Percentiles rank a stretch among this genome's conserved stretches.
Conservation (phyloP, 2,329 filamentous ascomycete species). For the Pseudopithomyces maydicus region DNA sequence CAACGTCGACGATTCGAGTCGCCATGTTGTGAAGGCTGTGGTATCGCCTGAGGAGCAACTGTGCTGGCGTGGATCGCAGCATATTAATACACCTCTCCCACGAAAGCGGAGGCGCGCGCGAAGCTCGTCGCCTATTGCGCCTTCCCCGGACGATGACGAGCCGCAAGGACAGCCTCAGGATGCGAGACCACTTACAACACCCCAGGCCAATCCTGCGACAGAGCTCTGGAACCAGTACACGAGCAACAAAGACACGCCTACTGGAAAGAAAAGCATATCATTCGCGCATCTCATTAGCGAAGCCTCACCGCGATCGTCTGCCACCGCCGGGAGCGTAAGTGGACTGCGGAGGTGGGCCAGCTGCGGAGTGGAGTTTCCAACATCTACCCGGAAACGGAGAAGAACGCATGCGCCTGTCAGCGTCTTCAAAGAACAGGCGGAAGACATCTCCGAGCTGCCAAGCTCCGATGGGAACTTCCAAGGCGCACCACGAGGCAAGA, state of each 20-base stretch:
- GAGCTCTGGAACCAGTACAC: conserved; percentile 56
- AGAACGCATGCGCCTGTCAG: conserved; percentile 42
- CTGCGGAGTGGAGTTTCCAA: conserved; percentile 56
- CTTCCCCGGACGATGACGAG: conserved; percentile 49
- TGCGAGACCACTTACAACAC: conserved; percentile 43
- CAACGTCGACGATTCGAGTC: conserved; percentile 62
- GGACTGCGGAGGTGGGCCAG: conserved; percentile 57
- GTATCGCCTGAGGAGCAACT: conserved; percentile 66
- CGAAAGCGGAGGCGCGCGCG: conserved; percentile 51
- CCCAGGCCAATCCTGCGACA: conserved; percentile 52
- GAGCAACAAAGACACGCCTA: conserved; percentile 44
- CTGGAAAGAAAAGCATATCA: conserved; percentile 42
- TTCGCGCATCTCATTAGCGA: conserved; percentile 53
- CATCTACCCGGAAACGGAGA: conserved; percentile 48
- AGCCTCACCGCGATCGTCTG: conserved; percentile 51
- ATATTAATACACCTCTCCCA: conserved; percentile 47
- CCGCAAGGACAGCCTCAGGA: conserved; percentile 21
- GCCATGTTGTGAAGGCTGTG: conserved; percentile 52
- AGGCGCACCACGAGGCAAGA: conserved; percentile 26
- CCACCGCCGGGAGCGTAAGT: conserved; percentile 51
- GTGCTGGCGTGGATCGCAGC: conserved; percentile 60
- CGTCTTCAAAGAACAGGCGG: conserved; percentile 27
- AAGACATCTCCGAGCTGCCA: conserved; percentile 36
- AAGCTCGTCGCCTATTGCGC: conserved; percentile 52
- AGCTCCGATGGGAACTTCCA: conserved; percentile 39